A percentile compares a stretch with the other conserved stretches of the same genome.
phyloP scores from a whole-genome alignment of 2,329 filamentous ascomycete genomes.

The Aspergillus jensenii region DNA sequence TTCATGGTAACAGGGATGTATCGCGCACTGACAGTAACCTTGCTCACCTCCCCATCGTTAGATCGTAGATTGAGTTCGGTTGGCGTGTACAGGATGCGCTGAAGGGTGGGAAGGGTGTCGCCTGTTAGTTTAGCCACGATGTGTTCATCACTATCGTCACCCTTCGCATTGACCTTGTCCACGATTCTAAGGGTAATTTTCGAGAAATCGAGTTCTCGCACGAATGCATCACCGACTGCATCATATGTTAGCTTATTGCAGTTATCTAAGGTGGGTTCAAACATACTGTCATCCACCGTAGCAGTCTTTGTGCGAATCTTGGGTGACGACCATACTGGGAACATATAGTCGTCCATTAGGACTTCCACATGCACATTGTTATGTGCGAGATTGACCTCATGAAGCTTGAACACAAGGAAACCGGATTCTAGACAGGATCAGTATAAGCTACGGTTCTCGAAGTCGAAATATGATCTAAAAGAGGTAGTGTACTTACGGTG shows the following conservation, averaged over 20 bases:
- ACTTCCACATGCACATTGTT: conserved; percentile 79
- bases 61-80: conserved; percentile 78
- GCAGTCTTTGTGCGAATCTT: conserved; percentile 68
- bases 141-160: conserved; percentile 67
- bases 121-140: conserved; percentile 80
- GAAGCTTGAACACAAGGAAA: conserved; percentile 88
- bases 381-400: conserved; percentile 82
- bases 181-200: conserved; percentile 84
- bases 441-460: too few species aligned
- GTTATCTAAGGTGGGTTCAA: background rate
- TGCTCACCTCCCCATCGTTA: conserved; percentile 72
- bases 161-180: conserved; percentile 73
- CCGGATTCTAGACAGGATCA: conserved; percentile 69
- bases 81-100: conserved; percentile 89
- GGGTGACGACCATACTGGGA: conserved; percentile 81
- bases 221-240: conserved; percentile 81
- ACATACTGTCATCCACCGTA: conserved; percentile 76
- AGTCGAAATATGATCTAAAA: too few species aligned
- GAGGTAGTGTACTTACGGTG: conserved; percentile 55
- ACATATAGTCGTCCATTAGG: conserved; percentile 90
- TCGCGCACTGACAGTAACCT: conserved; percentile 86
- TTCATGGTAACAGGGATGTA: conserved; percentile 94
- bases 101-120: conserved; percentile 81
- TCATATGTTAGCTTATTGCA: conserved; percentile 18
- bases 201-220: conserved; percentile 96